Base-by-base conservation (phyloP, 345 rosid species). In the Excoecaria cochinchinensis region DNA sequence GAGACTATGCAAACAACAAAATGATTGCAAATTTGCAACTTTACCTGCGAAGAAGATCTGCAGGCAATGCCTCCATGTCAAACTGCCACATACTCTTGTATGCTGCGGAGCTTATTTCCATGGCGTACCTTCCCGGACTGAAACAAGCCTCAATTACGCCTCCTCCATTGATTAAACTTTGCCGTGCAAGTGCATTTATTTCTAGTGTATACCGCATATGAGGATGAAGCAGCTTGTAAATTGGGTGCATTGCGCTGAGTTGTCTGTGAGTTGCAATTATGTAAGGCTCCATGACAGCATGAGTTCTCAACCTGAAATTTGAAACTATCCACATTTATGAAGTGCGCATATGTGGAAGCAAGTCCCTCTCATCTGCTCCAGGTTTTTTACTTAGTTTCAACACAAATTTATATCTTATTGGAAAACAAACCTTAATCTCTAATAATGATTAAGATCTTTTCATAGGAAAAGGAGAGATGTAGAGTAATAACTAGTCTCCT, bases 51-150 rank as follows among this genome's bases (percentile, higher is more conserved):
- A 95, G 76, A 73, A 95, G 99, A 87, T 95, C 99, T 59, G 97
- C 94, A 63, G 99, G 97, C 85, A 95, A 86, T 57, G 94, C 94
- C 78, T 92, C 95, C 97, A 87, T 89, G 79, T 95, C 99, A 38
- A 95, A 95, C 77, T 87, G 81, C 97, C 97, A 92, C 84, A 72
- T 63, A 60, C 77, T 87, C 85, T 95, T 83, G 81, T 95, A 95
- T 0, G 97, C 97, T 1, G 92, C 91, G n/a, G 99, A 88, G 83
- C 99, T 95, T 24, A 95, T 66, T 78, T 95, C 99, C 99, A 95
- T 89, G 57, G 95, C 82, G 1, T 82, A 89, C 74, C 85, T 91
- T 36, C 92, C 97, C 0, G 97, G 97, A 83, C 93, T 88, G 80
- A 92, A 95, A 77, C 87, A 92, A 51, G 87, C 91, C 84, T 95